These are phyloP conservation scores for Wallacemonas sp. DNA, from an alignment of 208 protist species.

Conservation along the genomic window DNA sequence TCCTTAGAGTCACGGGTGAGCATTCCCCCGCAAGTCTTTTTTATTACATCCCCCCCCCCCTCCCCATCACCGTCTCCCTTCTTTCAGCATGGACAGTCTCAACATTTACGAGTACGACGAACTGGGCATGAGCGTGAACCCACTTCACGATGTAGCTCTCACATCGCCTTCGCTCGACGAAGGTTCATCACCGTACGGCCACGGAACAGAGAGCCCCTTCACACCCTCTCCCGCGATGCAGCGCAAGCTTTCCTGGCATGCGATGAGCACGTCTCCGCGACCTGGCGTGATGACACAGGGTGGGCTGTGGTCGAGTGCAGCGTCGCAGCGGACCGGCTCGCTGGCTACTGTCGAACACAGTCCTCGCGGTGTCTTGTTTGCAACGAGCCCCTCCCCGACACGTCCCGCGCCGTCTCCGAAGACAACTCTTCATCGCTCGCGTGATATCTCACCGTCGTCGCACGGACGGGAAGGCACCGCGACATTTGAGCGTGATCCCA, in stretches of 20 bases:
- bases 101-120: slow-evolving; percentile 15
- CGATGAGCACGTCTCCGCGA: not conserved
- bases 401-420: slow-evolving; percentile 3
- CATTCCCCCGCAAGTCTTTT: not conserved
- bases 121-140: not conserved
- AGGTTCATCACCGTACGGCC: slow-evolving; percentile 1
- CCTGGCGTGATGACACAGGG: no score
- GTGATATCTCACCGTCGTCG: no score
- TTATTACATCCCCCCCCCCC: not conserved
- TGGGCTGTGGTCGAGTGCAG: no score
- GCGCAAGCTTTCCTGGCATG: not conserved
- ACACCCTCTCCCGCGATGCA: not conserved
- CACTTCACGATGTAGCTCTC: not conserved
- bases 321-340: no score
- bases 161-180: slow-evolving; percentile 9
- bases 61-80: not conserved
- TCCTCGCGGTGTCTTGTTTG: slow-evolving; percentile 1
- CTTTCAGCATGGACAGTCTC: slow-evolving; percentile 6
- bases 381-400: slow-evolving; percentile 10
- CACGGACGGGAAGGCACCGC: not conserved
- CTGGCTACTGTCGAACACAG: not conserved
- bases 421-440: no score
- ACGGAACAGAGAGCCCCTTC: slow-evolving; percentile 10
- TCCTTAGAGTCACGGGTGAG: not conserved
- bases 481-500: not conserved